Evolutionary conservation across 768 basidiomycete species (phyloP).

Genomic region (Lactarius deliciosus): DNA sequence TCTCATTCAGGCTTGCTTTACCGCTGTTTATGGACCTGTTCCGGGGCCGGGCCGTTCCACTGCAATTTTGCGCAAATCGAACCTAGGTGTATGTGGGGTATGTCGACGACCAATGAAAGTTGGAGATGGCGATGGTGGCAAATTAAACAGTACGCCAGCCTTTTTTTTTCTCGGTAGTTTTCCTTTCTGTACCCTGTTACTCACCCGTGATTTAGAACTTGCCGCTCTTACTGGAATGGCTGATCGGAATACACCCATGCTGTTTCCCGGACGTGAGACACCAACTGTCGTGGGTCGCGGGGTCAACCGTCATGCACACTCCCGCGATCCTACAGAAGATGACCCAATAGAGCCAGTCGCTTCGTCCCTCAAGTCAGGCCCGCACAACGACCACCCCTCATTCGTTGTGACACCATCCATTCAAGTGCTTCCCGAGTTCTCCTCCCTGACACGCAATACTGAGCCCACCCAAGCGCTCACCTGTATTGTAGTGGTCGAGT

Average conservation of each 20-base stretch:
- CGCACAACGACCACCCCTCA: slow-evolving; percentile 42
- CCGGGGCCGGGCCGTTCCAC: slow-evolving; percentile 55
- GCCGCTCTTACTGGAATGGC: slow-evolving; percentile 92
- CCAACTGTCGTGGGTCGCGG: slow-evolving; percentile 41
- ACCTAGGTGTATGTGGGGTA: slow-evolving; percentile 94
- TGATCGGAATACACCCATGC: slow-evolving; percentile 50
- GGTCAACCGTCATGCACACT: slow-evolving; percentile 32
- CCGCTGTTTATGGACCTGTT: slow-evolving; percentile 91
- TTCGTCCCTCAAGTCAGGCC: slow-evolving; percentile 47
- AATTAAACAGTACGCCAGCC: slow-evolving; percentile 77
- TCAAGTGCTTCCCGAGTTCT: slow-evolving; percentile 90
- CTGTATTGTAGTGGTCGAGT: slow-evolving; percentile 90
- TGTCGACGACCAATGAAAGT: slow-evolving; percentile 97
- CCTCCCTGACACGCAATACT: slow-evolving; percentile 68
- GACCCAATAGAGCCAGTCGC: slow-evolving; percentile 71
- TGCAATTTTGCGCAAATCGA: slow-evolving; percentile 61
- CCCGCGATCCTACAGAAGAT: slow-evolving; percentile 73
- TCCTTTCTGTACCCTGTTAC: not conserved
- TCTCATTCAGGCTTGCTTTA: slow-evolving; percentile 82
- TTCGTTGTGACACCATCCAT: slow-evolving; percentile 92
- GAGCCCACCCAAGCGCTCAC: slow-evolving; percentile 82
- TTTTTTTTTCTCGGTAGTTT: slow-evolving; percentile 4
- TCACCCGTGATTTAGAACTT: slow-evolving; percentile 61
- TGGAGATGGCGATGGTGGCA: slow-evolving; percentile 80
- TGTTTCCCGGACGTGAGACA: slow-evolving; percentile 72